A percentile compares a stretch with the other conserved stretches of the same genome.
Conservation (phyloP, 1,284 basidiomycete genomes). For the Malassezia pachydermatis region DNA sequence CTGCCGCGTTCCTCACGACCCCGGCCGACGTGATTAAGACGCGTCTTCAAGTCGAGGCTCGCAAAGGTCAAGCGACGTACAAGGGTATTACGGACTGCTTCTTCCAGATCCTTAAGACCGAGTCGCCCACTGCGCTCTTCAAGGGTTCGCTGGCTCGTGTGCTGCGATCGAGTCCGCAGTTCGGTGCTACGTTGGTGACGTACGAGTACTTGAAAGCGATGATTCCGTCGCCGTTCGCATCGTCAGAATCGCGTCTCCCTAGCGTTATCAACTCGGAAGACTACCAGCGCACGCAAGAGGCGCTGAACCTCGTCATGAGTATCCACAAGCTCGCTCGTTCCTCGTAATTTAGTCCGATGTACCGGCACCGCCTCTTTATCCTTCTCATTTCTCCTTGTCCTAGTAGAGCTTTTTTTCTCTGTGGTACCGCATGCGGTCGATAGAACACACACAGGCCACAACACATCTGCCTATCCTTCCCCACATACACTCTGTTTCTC, state of each 20-base stretch:
- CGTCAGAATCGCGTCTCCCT: not conserved
- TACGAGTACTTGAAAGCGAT: constrained; percentile 62
- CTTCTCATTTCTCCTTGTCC: too few species aligned
- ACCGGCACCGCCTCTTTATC: too few species aligned
- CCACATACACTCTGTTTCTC: not conserved
- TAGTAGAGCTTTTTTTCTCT: too few species aligned
- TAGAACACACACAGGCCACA: too few species aligned
- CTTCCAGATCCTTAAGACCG: constrained; percentile 68
- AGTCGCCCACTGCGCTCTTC: constrained; percentile 80
- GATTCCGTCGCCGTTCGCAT: constrained; percentile 9
- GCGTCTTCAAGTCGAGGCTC: constrained; percentile 89
- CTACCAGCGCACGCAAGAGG: constrained; percentile 1
- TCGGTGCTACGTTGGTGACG: constrained; percentile 82
- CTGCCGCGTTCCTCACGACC: constrained; percentile 57
- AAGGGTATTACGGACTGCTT: constrained; percentile 83
- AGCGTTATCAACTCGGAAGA: constrained; percentile 9
- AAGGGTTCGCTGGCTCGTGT: constrained; percentile 90
- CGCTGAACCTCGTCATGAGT: constrained; percentile 1
- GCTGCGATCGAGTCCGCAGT: constrained; percentile 61
- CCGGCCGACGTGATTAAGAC: constrained; percentile 89
- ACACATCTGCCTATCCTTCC: not conserved
- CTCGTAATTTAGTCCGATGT: constrained; percentile 8
- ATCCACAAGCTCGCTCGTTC: constrained; percentile 7
- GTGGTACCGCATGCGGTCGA: too few species aligned
- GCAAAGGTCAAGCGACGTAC: constrained; percentile 83